These are phyloP conservation scores for Alternaria sp. DNA, from an alignment of 2,329 filamentous ascomycete species.

Conservation along the genomic window DNA sequence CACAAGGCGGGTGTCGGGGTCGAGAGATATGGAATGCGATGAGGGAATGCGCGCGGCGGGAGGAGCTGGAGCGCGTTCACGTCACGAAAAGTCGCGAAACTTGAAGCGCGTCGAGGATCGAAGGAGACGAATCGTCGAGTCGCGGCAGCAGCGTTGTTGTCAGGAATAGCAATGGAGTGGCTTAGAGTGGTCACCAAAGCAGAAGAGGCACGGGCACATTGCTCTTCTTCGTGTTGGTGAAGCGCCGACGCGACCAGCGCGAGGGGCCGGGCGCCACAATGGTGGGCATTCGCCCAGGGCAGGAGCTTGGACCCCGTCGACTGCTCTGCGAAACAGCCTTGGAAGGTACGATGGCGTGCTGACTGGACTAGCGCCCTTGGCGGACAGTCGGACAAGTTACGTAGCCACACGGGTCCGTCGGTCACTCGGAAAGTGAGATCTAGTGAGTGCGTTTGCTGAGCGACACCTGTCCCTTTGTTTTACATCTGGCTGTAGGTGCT, in stretches of 20 bases:
- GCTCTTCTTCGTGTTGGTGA: conserved; percentile 18
- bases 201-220: conserved; percentile 24
- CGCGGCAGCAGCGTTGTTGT: background rate
- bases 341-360: conserved; percentile 2
- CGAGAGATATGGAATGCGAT: background rate
- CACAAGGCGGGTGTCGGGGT: background rate
- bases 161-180: conserved; percentile 13
- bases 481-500: background rate
- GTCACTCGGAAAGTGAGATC: conserved; percentile 8
- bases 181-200: conserved; percentile 14
- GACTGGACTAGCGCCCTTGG: conserved; percentile 25
- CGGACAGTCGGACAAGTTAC: conserved; percentile 35
- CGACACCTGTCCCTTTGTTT: conserved; percentile 25
- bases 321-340: background rate
- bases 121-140: background rate
- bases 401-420: conserved; percentile 34
- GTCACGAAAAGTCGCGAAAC: conserved; percentile 6
- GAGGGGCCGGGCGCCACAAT: conserved; percentile 33
- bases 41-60: background rate
- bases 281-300: conserved; percentile 26
- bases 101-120: conserved; percentile 23
- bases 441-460: conserved; percentile 6
- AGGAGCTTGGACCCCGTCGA: conserved; percentile 19
- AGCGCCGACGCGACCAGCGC: conserved; percentile 19
- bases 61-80: conserved; percentile 10